Percentiles rank a stretch among this genome's conserved stretches.
Conservation (phyloP, 148 eudicot genomes). For the Polygonum maritimum region DNA sequence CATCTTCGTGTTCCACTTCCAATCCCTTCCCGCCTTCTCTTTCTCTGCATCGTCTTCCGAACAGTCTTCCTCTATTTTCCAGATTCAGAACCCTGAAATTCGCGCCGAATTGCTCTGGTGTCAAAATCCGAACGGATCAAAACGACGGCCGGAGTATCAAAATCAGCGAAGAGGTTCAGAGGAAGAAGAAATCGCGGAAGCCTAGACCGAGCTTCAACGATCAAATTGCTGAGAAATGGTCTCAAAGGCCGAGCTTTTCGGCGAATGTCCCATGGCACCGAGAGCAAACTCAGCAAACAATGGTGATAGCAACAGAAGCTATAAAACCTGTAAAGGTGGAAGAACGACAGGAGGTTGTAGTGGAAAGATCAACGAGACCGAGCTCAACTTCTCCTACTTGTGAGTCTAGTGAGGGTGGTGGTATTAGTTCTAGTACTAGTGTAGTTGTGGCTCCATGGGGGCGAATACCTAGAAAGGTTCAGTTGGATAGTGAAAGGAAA, state of each 20-base stretch:
- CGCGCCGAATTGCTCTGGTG: conserved; percentile 25
- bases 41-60: conserved; percentile 15
- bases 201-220: conserved; percentile 78
- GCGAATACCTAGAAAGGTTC: neutral
- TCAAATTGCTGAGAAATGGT: conserved; percentile 82
- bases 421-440: neutral
- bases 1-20: conserved; percentile 13
- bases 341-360: neutral
- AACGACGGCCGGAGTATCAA: conserved; percentile 1
- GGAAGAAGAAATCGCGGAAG: conserved; percentile 43
- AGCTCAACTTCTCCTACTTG: neutral
- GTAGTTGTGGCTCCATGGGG: conserved; percentile 12
- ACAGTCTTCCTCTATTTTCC: conserved; percentile 2
- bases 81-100: conserved; percentile 27
- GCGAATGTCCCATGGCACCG: conserved; percentile 69
- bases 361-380: neutral
- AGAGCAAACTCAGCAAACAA: conserved; percentile 20
- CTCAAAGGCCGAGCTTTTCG: conserved; percentile 33
- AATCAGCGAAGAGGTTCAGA: conserved; percentile 7
- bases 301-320: neutral
- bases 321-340: conserved; percentile 1
- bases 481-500: neutral
- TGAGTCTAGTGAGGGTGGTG: neutral
- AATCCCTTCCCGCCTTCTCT: conserved; percentile 13
- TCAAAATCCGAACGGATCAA: conserved; percentile 21